phyloP scores from a whole-genome alignment of 2,329 filamentous ascomycete species.

The Orbilia blumenaviensis region DNA sequence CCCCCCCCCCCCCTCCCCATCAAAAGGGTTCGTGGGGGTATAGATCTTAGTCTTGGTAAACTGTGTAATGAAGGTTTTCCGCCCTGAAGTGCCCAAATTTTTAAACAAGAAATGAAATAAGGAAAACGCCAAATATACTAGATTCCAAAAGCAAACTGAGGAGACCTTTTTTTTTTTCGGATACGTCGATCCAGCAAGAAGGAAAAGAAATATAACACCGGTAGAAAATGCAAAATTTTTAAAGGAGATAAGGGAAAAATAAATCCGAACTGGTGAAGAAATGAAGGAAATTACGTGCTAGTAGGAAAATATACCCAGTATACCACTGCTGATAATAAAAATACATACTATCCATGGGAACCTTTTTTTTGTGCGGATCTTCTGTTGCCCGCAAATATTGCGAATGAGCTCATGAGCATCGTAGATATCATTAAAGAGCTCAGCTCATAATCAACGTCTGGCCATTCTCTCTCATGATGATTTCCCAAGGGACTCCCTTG shows the following conservation, averaged over 20 bases:
- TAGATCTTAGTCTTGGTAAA: background rate
- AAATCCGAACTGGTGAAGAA: background rate
- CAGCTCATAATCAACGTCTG: conserved; percentile 54
- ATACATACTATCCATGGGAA: conserved; percentile 6
- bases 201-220: conserved; percentile 22
- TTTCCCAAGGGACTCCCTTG: conserved; percentile 35
- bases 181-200: background rate
- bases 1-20: too few relatives aligned
- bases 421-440: conserved; percentile 43
- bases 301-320: conserved; percentile 52
- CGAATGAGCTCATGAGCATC: conserved; percentile 29
- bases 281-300: background rate
- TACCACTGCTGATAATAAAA: conserved; percentile 38
- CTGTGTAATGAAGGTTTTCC: conserved; percentile 3
- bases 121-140: conserved; percentile 10
- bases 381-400: conserved; percentile 6
- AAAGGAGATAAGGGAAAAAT: conserved; percentile 13
- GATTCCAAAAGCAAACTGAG: background rate
- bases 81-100: background rate
- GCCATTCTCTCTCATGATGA: conserved; percentile 52
- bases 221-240: conserved; percentile 37
- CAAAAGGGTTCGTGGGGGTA: background rate
- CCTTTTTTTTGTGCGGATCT: conserved; percentile 10
- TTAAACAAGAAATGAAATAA: background rate
- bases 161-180: conserved; percentile 9